Percentiles rank a stretch among this genome's conserved stretches.
These are phyloP conservation scores for Fusarium setosum DNA, from an alignment of 2,329 filamentous ascomycete genomes.

Conservation along the genomic window DNA sequence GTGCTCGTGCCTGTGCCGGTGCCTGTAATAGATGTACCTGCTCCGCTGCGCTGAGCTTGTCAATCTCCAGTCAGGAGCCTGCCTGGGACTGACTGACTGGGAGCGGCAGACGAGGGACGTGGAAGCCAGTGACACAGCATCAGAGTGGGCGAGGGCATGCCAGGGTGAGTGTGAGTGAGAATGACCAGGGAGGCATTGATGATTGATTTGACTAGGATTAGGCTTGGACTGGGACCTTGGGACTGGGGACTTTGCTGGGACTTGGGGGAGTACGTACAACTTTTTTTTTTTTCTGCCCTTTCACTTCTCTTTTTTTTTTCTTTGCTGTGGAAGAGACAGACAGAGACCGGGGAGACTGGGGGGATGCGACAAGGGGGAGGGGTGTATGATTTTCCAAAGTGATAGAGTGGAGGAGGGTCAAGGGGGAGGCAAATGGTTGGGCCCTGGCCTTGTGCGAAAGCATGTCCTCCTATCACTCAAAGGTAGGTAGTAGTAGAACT, in stretches of 20 bases:
- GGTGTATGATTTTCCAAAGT: slow-evolving; percentile 30
- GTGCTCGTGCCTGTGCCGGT: slow-evolving; percentile 24
- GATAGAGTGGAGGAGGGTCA: slow-evolving; percentile 35
- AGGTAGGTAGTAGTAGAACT: slow-evolving; percentile 1
- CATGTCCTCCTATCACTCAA: slow-evolving; percentile 14
- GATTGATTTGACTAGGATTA: slow-evolving; percentile 32
- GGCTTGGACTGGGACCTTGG: slow-evolving; percentile 14
- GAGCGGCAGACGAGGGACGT: slow-evolving; percentile 14
- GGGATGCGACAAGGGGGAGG: slow-evolving; percentile 34
- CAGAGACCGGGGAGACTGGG: slow-evolving; percentile 41
- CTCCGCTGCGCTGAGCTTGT: slow-evolving; percentile 17
- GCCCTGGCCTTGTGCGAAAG: slow-evolving; percentile 23
- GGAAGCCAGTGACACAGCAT: slow-evolving; percentile 7
- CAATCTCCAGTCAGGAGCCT: slow-evolving; percentile 39
- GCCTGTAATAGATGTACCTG: slow-evolving; percentile 27
- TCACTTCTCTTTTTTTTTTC: not conserved
- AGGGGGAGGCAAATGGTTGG: slow-evolving; percentile 35
- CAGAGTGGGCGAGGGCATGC: slow-evolving; percentile 17
- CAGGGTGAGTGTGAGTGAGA: slow-evolving; percentile 11
- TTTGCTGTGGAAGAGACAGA: slow-evolving; percentile 33
- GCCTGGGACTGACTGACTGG: too few species aligned
- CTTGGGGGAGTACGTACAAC: slow-evolving; percentile 23
- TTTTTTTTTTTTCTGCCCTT: slow-evolving; percentile 18
- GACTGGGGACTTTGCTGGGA: slow-evolving; percentile 21
- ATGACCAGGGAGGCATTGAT: slow-evolving; percentile 29